Percentiles rank a stretch among this genome's conserved stretches.
These are phyloP conservation scores for Mrakia frigida DNA, from an alignment of 768 basidiomycete species.

Conservation along the genomic window DNA sequence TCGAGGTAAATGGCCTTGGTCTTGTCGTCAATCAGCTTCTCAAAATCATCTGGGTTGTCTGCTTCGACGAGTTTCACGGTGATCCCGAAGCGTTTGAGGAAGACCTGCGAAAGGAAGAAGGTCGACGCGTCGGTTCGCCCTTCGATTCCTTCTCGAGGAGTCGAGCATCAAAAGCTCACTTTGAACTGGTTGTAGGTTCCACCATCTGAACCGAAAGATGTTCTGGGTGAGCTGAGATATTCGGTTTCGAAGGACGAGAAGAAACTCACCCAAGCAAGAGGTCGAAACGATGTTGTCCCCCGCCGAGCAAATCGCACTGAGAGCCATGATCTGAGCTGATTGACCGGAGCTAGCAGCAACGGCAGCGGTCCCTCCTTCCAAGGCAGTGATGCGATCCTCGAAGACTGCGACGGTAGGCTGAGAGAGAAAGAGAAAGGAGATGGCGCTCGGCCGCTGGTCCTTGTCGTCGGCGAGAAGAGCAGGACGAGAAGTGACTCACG, in stretches of 20 bases:
- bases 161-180: background rate
- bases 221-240: background rate
- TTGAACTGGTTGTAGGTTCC: conserved; percentile 3
- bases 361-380: background rate
- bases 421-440: too few relatives aligned
- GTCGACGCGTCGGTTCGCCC: background rate
- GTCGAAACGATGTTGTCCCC: conserved; percentile 5
- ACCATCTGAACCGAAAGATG: background rate
- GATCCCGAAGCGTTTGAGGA: background rate
- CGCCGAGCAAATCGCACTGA: background rate
- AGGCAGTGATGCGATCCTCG: background rate
- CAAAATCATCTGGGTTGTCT: background rate
- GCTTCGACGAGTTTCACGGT: background rate
- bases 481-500: background rate
- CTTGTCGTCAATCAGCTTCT: background rate
- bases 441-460: too few relatives aligned
- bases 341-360: background rate
- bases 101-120: background rate
- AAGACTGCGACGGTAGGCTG: background rate
- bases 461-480: background rate
- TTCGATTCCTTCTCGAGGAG: background rate
- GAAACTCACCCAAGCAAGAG: background rate
- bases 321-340: background rate
- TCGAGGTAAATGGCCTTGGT: background rate
- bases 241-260: too few relatives aligned